Percentiles rank a stretch among this genome's conserved stretches.
Conservation (phyloP, 1,284 basidiomycete species). For the Lentinus polychrous region DNA sequence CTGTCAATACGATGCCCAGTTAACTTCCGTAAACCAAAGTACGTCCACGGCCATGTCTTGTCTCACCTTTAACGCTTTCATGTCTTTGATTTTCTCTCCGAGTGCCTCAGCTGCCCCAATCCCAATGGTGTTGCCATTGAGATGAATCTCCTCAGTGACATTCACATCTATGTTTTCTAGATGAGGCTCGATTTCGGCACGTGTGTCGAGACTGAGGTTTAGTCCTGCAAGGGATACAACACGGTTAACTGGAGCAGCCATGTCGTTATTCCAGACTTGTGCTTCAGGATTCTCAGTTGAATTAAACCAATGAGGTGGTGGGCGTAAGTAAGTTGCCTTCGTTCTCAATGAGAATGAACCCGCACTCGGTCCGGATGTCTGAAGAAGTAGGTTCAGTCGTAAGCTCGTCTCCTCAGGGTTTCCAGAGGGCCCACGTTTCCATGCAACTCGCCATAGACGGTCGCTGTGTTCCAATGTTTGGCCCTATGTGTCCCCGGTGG, state of each 20-base stretch:
- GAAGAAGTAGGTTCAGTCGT: too few species aligned
- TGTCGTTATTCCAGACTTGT: not conserved
- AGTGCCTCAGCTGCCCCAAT: slow-evolving; percentile 87
- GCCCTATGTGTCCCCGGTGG: too few species aligned
- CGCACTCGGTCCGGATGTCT: too few species aligned
- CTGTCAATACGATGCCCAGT: slow-evolving; percentile 32
- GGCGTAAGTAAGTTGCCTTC: too few species aligned
- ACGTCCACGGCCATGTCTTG: too few species aligned
- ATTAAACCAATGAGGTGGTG: too few species aligned
- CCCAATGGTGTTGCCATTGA: slow-evolving; percentile 96
- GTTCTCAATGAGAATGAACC: too few species aligned
- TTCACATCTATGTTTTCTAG: slow-evolving; percentile 63
- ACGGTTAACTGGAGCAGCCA: slow-evolving; percentile 19
- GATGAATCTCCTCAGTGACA: slow-evolving; percentile 80
- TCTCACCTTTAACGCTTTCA: slow-evolving; percentile 61
- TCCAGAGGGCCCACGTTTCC: too few species aligned
- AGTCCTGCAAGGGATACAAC: slow-evolving; percentile 63
- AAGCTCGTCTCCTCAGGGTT: not conserved
- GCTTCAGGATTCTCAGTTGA: too few species aligned
- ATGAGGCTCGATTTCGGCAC: slow-evolving; percentile 76
- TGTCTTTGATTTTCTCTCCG: slow-evolving; percentile 72
- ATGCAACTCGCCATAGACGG: too few species aligned
- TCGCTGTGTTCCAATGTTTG: too few species aligned
- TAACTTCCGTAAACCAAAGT: too few species aligned
- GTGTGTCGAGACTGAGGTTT: slow-evolving; percentile 79